A percentile compares a stretch with the other conserved stretches of the same genome.
These are phyloP conservation scores for Parasarocladium wereldwijsianum DNA, from an alignment of 2,329 filamentous ascomycete species.

Conservation along the genomic window DNA sequence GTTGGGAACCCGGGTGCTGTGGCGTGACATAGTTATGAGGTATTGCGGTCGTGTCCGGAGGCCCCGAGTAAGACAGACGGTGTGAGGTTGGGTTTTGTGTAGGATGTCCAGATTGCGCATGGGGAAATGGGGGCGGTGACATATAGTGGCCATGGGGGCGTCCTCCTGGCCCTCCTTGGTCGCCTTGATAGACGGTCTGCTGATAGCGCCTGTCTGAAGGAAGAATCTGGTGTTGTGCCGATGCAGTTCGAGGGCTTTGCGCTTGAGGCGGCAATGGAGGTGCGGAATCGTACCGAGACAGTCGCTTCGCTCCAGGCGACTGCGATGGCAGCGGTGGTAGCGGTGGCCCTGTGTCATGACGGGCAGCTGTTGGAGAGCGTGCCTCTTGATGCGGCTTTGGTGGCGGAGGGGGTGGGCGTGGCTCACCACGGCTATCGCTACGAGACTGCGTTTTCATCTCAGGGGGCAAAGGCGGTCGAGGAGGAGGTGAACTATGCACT, in stretches of 20 bases:
- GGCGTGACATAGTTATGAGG: too few species aligned
- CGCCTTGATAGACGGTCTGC: neutral
- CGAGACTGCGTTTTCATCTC: slow-evolving; percentile 32
- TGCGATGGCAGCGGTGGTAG: slow-evolving; percentile 15
- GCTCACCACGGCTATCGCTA: slow-evolving; percentile 13
- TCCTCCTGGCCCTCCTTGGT: neutral
- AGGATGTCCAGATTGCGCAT: neutral
- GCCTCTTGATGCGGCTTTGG: slow-evolving; percentile 31
- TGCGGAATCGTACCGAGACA: slow-evolving; percentile 31
- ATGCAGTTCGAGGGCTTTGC: slow-evolving; percentile 5
- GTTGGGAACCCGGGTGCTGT: too few species aligned
- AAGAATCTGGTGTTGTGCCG: neutral
- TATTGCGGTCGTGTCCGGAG: slow-evolving; percentile 12
- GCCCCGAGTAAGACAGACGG: slow-evolving; percentile 8
- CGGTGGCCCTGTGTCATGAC: slow-evolving; percentile 11
- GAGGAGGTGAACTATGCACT: slow-evolving; percentile 9
- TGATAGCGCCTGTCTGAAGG: slow-evolving; percentile 1
- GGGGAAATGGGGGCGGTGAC: neutral
- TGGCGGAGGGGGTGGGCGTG: slow-evolving; percentile 33
- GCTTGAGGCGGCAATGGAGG: slow-evolving; percentile 27
- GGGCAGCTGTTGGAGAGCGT: slow-evolving; percentile 3
- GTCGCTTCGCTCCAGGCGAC: slow-evolving; percentile 8
- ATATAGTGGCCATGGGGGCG: too few species aligned
- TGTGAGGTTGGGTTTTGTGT: too few species aligned
- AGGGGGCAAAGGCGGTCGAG: slow-evolving; percentile 55